A percentile compares a stretch with the other conserved stretches of the same genome.
These are phyloP conservation scores for Artemisia tridentata DNA, from an alignment of 129 eudicot genomes.

Conservation along the genomic window DNA sequence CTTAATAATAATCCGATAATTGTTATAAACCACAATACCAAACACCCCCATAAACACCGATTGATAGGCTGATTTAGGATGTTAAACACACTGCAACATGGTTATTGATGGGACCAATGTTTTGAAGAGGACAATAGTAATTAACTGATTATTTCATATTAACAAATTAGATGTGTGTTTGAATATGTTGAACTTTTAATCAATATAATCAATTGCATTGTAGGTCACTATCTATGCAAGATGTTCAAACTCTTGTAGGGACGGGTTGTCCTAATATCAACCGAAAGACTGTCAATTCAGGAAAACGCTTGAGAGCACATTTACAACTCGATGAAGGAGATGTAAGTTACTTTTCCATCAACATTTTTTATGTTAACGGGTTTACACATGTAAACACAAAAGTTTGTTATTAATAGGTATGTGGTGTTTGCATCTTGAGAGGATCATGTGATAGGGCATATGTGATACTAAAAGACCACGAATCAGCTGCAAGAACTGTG, in stretches of 20 bases:
- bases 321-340: conserved; percentile 77
- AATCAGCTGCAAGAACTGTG: conserved; percentile 67
- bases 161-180: background rate
- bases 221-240: conserved; percentile 69
- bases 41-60: no score
- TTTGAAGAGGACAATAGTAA: no score
- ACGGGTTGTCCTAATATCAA: conserved; percentile 75
- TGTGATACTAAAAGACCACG: conserved; percentile 53
- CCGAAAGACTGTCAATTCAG: conserved; percentile 81
- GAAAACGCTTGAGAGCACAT: conserved; percentile 78
- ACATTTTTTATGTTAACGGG: background rate
- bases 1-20: no score
- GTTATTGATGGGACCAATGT: no score
- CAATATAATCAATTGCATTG: background rate
- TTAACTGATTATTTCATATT: no score
- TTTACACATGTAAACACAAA: background rate
- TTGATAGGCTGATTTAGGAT: no score
- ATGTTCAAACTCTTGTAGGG: conserved; percentile 64
- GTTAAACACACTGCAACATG: no score
- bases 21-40: no score
- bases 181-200: background rate
- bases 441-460: conserved; percentile 91
- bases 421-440: conserved; percentile 66
- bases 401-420: conserved; percentile 46
- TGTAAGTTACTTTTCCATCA: conserved; percentile 45